Percentiles rank a stretch among this genome's conserved stretches.
Conservation (phyloP, 2,329 filamentous ascomycete genomes). For the Aspergillus terreus region DNA sequence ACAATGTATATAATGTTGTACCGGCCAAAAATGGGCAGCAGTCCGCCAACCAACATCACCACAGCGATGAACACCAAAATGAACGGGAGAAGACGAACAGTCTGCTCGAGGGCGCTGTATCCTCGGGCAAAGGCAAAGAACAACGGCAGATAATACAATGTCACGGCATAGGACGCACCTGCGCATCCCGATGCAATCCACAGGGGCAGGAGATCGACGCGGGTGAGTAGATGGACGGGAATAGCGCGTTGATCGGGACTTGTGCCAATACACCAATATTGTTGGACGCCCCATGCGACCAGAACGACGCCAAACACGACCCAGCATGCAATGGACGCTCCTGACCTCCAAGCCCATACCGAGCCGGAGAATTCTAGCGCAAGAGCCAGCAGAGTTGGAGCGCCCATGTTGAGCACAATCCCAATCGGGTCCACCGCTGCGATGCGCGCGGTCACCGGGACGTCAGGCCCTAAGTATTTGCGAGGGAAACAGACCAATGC, state of each 20-base stretch:
- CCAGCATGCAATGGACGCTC: constrained; percentile 45
- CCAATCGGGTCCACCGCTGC: constrained; percentile 4
- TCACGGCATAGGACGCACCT: constrained; percentile 2
- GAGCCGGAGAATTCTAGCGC: constrained; percentile 50
- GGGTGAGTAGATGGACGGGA: constrained; percentile 44
- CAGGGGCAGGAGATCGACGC: constrained; percentile 9
- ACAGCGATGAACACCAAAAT: constrained; percentile 5
- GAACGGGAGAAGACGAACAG: constrained; percentile 20
- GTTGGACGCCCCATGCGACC: constrained; percentile 45
- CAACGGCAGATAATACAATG: constrained; percentile 51
- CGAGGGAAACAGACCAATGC: constrained; percentile 4
- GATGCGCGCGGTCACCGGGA: not conserved
- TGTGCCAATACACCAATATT: constrained; percentile 41
- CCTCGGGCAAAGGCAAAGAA: constrained; percentile 51
- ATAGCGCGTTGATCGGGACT: constrained; percentile 44
- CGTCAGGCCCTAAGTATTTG: constrained; percentile 6
- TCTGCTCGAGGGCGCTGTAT: constrained; percentile 27
- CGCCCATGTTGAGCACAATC: constrained; percentile 3
- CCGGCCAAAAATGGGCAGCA: not conserved
- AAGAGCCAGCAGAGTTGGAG: constrained; percentile 20
- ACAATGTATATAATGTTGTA: constrained; percentile 2
- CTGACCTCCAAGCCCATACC: constrained; percentile 46
- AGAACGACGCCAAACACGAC: constrained; percentile 44
- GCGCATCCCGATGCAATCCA: constrained; percentile 4
- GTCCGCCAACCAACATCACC: not conserved